phyloP scores from a whole-genome alignment of 805 yeast genomes.

The Ogataea degrootiae region DNA sequence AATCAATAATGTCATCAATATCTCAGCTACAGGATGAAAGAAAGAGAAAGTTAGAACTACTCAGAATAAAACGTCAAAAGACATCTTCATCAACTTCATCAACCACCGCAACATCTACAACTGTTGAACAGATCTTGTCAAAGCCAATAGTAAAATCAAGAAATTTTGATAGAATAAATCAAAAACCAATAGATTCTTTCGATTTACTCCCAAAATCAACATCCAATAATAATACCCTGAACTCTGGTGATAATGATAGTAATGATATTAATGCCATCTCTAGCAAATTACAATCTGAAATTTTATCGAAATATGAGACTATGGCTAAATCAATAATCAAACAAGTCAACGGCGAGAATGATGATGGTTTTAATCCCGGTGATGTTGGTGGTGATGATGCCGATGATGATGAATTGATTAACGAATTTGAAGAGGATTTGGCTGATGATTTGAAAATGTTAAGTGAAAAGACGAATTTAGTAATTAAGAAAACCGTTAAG shows the following conservation, averaged over 20 bases:
- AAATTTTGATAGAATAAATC: conserved; percentile 6
- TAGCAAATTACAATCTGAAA: neutral
- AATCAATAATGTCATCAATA: conserved; percentile 1
- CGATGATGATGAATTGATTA: conserved; percentile 5
- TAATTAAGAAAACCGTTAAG: conserved; percentile 34
- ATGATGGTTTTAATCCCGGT: neutral
- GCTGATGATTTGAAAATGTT: conserved; percentile 33
- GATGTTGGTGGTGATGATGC: neutral
- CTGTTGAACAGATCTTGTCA: neutral
- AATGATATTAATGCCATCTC: neutral
- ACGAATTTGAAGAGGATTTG: conserved; percentile 34
- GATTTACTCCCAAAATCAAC: neutral
- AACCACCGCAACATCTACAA: neutral
- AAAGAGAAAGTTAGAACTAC: conserved; percentile 1
- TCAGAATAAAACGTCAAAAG: neutral
- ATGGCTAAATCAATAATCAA: conserved; percentile 1
- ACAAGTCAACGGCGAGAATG: neutral
- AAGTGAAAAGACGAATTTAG: conserved; percentile 39
- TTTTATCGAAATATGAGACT: conserved; percentile 1
- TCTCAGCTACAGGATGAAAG: conserved; percentile 3
- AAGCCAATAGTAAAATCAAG: neutral
- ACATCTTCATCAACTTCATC: neutral
- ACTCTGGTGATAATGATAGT: neutral
- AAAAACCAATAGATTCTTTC: conserved; percentile 11
- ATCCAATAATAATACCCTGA: neutral